Evolutionary conservation across 306 rosid species (phyloP), one percentile per base, ranked within the genome.

Genomic region (Astragalus membranaceus): DNA sequence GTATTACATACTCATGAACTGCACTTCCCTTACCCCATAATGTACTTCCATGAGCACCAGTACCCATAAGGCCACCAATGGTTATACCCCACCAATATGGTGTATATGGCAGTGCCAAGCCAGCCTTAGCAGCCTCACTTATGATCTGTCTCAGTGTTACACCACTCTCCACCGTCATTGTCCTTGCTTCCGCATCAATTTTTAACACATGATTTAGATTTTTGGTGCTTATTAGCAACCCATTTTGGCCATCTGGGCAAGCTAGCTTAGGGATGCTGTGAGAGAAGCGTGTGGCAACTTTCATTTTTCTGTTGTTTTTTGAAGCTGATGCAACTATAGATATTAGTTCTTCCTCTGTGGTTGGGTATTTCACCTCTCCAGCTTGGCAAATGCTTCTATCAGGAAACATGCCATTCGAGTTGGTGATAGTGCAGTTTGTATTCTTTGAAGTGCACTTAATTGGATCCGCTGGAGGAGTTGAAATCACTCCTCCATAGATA

Each of bases 31-130:
- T 78, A 9, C 91, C 88, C 96, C 95, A 89, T 70, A 89, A 42
- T 0, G 96, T 70, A 76, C 98, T 89, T 5, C 96, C 96, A 43
- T 92, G 98, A 0, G 98, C 96, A 15, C 96, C 96, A 0, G 92
- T 92, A 7, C 23, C 23, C 36, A 92, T 12, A 9, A 89, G 95
- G 85, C 96, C 95, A 85, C 96, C 98, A 88, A 47, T 60, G 2
- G 66, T 60, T 16, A 60, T 1, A 37, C 66, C 66, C 66, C 48
- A 60, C 66, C 66, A 60, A 36, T 60, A 60, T 4, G 66, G 96
- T 1, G 88, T 30, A 30, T 83, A 72, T 2, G 92, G 88, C 76
- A 89, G 13, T 0, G 85, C 89, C 81, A 92, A 55, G 4, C 85
- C 88, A 0, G 55, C 82, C 54, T 43, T 56, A 0, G 95, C 88